Base-by-base conservation (phyloP, 2,329 filamentous ascomycete species). In the Apiospora pterosperma region DNA sequence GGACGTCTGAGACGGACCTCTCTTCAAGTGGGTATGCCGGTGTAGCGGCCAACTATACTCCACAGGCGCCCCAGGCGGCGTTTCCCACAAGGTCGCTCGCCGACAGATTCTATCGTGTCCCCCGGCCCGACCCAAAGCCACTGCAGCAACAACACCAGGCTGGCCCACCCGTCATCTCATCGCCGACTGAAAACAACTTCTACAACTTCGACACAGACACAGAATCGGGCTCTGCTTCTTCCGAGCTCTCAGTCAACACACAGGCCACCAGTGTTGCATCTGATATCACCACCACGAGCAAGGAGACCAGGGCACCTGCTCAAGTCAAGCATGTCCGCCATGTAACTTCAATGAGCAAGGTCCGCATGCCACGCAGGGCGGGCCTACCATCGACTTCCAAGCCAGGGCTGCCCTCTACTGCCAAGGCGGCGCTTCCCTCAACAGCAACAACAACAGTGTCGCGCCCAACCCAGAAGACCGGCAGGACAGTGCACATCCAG, bases 201-300 rank as follows among this genome's bases (percentile, higher is more conserved):
- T 66, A 62, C 48, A 72, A 67, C 59, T 74, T 69, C 63, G 73
- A 77, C 36, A 67, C 69, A 4, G 76, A 78, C 63, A 77, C 76
- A 12, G 77, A 78, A 64, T 75, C 77, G 23, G 74, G 76, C 61
- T 77, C 76, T 7, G 72, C 72, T 11, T 74, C 73, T 0, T 79
- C 77, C 0, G 76, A 77, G 28, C 72, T 79, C 38, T 79, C 77
- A 7, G 67, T 74, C 60, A 79, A 74, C 67, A 79, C 77, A 4
- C 71, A 78, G 60, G 77, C 77, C 36, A 79, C 77, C 7, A 78
- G 76, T 28, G 75, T 79, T 41, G 69, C 72, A 64, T 78, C 77
- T 8, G 74, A 73, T 63, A 64, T 69, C 38, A 67, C 64, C 39
- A 71, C 70, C 38, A 62, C 67, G 8, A 70, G 69, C 59, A 69